Conservation (phyloP, 768 basidiomycete species). For the Pisolithus orientalis region DNA sequence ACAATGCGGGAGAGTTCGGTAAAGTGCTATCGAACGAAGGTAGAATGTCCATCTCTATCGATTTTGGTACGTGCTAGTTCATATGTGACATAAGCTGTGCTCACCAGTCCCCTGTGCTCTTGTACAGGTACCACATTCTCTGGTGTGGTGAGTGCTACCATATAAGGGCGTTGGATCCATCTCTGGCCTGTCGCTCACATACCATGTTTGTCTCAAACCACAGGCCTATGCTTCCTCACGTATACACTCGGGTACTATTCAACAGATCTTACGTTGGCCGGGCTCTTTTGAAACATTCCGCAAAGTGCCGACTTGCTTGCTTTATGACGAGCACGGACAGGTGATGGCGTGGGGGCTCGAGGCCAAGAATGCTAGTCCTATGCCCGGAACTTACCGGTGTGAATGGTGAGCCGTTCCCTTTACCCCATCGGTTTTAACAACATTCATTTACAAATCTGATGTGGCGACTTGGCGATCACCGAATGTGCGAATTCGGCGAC, state of each 20-base stretch:
- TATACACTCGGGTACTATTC: slow-evolving; percentile 70
- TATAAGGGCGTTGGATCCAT: background rate
- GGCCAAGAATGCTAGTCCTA: slow-evolving; percentile 72
- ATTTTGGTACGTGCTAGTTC: slow-evolving; percentile 57
- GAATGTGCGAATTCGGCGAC: background rate
- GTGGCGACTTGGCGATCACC: background rate
- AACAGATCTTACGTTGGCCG: slow-evolving; percentile 84
- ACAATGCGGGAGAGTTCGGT: slow-evolving; percentile 12
- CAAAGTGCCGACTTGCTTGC: slow-evolving; percentile 79
- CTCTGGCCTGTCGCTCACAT: slow-evolving; percentile 6
- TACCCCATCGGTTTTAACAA: background rate
- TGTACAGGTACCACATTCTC: slow-evolving; percentile 77
- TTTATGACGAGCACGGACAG: slow-evolving; percentile 69
- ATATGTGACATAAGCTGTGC: background rate
- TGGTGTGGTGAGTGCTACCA: slow-evolving; percentile 58
- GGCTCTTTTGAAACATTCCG: slow-evolving; percentile 82
- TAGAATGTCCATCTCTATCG: slow-evolving; percentile 78
- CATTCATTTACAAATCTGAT: background rate
- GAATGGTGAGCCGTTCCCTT: slow-evolving; percentile 37
- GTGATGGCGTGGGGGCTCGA: slow-evolving; percentile 84
- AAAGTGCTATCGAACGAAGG: slow-evolving; percentile 47
- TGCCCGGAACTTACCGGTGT: slow-evolving; percentile 55
- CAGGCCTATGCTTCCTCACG: slow-evolving; percentile 86
- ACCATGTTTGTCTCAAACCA: background rate
- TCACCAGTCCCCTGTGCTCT: background rate